phyloP scores from a whole-genome alignment of 345 rosid genomes.

The Nasturtium officinale region DNA sequence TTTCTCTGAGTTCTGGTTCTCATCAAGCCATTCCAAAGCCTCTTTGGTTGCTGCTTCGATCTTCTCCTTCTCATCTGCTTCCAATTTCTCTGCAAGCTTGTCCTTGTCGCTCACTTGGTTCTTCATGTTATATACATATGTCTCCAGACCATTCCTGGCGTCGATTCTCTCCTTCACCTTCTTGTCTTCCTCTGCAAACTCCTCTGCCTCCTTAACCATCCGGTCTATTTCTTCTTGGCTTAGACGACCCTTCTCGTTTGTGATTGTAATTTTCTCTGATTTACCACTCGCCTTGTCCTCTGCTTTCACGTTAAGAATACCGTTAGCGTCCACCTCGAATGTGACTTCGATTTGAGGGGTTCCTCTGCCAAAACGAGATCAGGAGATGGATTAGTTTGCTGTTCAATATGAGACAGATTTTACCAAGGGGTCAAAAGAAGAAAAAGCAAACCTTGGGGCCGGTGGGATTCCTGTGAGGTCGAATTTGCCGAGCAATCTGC shows the following conservation, averaged over 20 bases:
- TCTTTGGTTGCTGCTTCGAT: constrained; percentile 79
- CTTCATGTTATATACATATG: constrained; percentile 90
- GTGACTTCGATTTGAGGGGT: constrained; percentile 47
- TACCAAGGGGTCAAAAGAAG: not conserved
- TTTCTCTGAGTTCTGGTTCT: constrained; percentile 84
- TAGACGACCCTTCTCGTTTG: constrained; percentile 41
- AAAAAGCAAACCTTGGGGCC: constrained; percentile 41
- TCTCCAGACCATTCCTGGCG: constrained; percentile 85
- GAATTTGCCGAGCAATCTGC: constrained; percentile 45
- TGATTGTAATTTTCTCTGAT: constrained; percentile 42
- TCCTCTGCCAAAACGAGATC: constrained; percentile 24
- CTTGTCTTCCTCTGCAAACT: constrained; percentile 46
- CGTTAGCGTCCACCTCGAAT: constrained; percentile 47
- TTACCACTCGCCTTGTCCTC: constrained; percentile 48
- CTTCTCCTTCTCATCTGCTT: constrained; percentile 87
- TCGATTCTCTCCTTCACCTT: constrained; percentile 60
- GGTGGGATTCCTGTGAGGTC: constrained; percentile 47
- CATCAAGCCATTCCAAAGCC: constrained; percentile 94
- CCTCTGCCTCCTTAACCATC: constrained; percentile 46
- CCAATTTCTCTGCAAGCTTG: constrained; percentile 93
- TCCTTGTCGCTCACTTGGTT: constrained; percentile 92
- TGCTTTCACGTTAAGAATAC: constrained; percentile 45
- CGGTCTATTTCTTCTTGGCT: constrained; percentile 44
- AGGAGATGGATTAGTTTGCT: not conserved
- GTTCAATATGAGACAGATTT: not conserved